Evolutionary conservation across 2,329 filamentous ascomycete genomes (phyloP), one percentile per base, ranked within the genome.

Genomic region (Zymoseptoria crescenta): DNA sequence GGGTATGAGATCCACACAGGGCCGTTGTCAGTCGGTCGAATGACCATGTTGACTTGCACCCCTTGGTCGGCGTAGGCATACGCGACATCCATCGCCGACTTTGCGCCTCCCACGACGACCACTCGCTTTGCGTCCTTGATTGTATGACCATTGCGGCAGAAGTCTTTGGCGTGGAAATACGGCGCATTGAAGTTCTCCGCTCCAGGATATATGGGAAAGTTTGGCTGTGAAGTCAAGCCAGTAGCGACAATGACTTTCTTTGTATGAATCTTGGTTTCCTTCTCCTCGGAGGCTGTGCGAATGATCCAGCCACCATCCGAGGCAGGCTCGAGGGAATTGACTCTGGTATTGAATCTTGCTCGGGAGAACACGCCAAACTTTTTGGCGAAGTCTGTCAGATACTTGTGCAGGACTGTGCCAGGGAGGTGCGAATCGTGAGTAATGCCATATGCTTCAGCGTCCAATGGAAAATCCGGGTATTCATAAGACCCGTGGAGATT

Each of bases 401-500:
- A 65, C 21, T 61, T 62, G 51, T 65, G 64, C 2, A 65, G 30
- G 2, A 65, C 64, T 27, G 35, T 53, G 27, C 64, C 64, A 13
- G 64, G 64, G 30, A 65, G 82, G 68, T 87, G 84, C 55, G 85
- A 70, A 16, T 81, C 81, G 6, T 71, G 65, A 55, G 77, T 75
- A 48, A 81, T 76, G 24, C 72, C 75, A 59, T 78, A 78, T 4
- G 76, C 64, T 2, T 73, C 73, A 1, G 66, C 62, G 3, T 69
- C 70, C 84, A 92, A 87, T 19, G 87, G 86, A 60, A 88, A 89
- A 66, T 90, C 88, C 0, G 84, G 83, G 67, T 83, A 91, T 70
- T 92, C 87, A 65, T 86, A 89, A 0, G 83, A 87, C 2, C 88
- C 87, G 9, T 86, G 71, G 70, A 89, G 80, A 67, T 91, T 91